Base-by-base conservation (phyloP, 805 yeast species). In the Komagataella phaffii region DNA sequence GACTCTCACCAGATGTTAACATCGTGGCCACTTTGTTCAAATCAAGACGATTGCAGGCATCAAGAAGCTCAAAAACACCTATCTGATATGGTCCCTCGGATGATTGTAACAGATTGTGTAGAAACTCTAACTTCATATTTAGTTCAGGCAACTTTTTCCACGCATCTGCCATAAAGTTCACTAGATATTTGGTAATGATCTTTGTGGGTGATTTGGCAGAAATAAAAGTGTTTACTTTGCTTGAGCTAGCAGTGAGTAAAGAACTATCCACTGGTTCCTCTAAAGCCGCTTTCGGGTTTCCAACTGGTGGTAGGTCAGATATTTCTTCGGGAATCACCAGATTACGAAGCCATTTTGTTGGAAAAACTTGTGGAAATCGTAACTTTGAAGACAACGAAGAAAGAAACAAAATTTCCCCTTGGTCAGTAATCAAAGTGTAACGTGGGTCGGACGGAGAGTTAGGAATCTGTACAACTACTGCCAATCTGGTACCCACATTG, bases 391-490 rank as follows among this genome's bases (percentile, higher is more conserved):
- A 74, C 10, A 75, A 67, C 1, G 71, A 70, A 8, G 40, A 30
- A 30, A 30, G 40, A 64, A 75, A 82, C 2, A 67, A 57, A 14
- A 85, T 63, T 47, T 74, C 78, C 7, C 93, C 93, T 52, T 74
- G 74, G 30, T 72, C 70, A 51, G 76, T 74, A 49, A 80, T 67
- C 53, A 81, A 72, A 0, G 86, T 76, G 57, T 77, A 83, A 36
- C 81, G 65, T 23, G 79, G 76, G 48, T 80, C 82, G 17, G 68
- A 67, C 2, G 75, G 60, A 4, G 67, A 61, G 4, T 60, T 56
- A 0, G 90, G 90, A 23, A 77, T 63, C 23, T 71, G 75, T 1
- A 74, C 80, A 40, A 85, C 73, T 49, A 83, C 75, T 24, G 77
- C 75, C 17, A 83, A 64, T 49, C 74, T 66, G 44, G 70, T 71